A percentile compares a stretch with the other conserved stretches of the same genome.
phyloP scores from a whole-genome alignment of 1,139 yeast species.

The Taphrina pruni region DNA sequence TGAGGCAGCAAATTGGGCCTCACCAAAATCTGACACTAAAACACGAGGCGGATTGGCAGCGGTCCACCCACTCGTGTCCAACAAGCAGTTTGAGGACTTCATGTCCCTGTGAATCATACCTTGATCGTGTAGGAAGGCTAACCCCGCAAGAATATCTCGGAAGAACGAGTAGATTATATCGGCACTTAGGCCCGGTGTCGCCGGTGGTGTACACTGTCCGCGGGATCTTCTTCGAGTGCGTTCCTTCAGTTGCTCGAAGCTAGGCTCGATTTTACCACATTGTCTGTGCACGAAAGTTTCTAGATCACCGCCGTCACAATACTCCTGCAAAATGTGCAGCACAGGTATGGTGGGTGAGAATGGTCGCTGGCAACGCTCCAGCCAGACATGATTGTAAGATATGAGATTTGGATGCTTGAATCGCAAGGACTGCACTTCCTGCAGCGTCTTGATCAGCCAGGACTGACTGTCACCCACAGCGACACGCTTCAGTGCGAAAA shows the following conservation, averaged over 20 bases:
- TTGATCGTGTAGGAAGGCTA: slow-evolving; percentile 70
- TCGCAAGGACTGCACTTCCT: slow-evolving; percentile 72
- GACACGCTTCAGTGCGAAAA: slow-evolving; percentile 81
- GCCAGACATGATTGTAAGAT: slow-evolving; percentile 89
- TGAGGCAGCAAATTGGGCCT: slow-evolving; percentile 64
- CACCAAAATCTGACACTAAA: slow-evolving; percentile 88
- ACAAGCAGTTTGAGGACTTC: slow-evolving; percentile 83
- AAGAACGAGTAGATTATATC: slow-evolving; percentile 69
- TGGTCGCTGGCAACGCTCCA: slow-evolving; percentile 70
- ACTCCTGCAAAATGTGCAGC: slow-evolving; percentile 81
- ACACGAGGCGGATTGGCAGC: slow-evolving; percentile 62
- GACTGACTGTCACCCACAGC: slow-evolving; percentile 77
- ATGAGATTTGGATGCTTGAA: slow-evolving; percentile 68
- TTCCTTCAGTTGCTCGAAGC: slow-evolving; percentile 44
- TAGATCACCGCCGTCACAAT: slow-evolving; percentile 84
- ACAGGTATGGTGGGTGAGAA: slow-evolving; percentile 74
- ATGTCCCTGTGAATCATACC: slow-evolving; percentile 85
- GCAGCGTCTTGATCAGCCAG: slow-evolving; percentile 71
- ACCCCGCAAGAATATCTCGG: slow-evolving; percentile 70
- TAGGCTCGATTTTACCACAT: slow-evolving; percentile 41
- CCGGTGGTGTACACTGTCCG: slow-evolving; percentile 9
- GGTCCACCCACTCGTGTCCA: slow-evolving; percentile 48
- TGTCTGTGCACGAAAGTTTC: slow-evolving; percentile 63
- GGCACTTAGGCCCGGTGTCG: slow-evolving; percentile 45
- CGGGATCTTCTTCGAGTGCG: slow-evolving; percentile 41